Base-by-base conservation (phyloP, 768 basidiomycete species). In the Xerocomellus chrysenteron region DNA sequence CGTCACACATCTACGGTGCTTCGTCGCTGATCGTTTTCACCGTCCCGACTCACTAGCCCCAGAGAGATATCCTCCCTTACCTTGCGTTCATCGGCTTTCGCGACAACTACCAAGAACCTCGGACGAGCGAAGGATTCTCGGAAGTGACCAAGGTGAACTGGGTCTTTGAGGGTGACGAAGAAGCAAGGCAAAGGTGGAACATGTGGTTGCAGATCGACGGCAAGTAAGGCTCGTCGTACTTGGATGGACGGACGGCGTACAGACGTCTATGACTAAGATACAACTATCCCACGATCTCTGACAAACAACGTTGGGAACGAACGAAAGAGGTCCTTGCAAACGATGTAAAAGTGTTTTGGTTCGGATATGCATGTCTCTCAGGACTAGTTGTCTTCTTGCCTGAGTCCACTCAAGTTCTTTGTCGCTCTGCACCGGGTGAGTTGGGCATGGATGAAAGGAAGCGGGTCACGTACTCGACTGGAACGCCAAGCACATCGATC, bases 141-240 rank as follows among this genome's bases (percentile, higher is more conserved):
- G 88, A 93, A 63, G 79, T 97, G 44, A 84, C 80, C 64, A 81
- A 77, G 43, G 82, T 98, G 17, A 87, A 92, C 57, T 96, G 90
- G 84, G 74, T 81, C 19, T 94, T 93, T 55, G 79, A 87, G 47
- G 94, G 94, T 1, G 78, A 76, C 9, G 86, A 85, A 47, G 88
- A 88, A 58, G 89, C 92, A 62, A 78, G 75, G 54, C 77, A 65
- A 54, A 73, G 78, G 53, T 98, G 94, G 94, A 81, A 79, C 48
- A 89, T 88, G 85, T 94, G 92, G 91, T 77, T 92, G 64, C 88
- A 92, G 65, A 79, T 91, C 26, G 84, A 87, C 60, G 86, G 87
- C 35, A 86, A 86, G 70, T 88, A 60, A 76, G 43, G 17, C 47
- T 36, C 41, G 32, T 44, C 42, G 17, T 13, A 17, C 47, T 5